Evolutionary conservation across 139 green algal species (phyloP).

Genomic region (Microglena sp.): DNA sequence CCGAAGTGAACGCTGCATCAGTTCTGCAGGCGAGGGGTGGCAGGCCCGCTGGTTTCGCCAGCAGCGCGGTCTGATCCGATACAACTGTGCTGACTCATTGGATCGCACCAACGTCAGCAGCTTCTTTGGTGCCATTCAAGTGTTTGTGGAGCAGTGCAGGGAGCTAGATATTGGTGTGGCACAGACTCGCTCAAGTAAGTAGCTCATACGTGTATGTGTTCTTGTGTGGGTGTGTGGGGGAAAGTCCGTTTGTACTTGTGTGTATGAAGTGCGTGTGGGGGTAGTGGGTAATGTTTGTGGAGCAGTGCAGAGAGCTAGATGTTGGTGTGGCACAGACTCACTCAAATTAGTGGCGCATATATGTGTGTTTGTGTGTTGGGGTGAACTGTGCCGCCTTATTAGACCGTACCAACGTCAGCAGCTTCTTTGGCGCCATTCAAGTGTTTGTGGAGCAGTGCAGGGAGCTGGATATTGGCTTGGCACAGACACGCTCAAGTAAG

Average conservation of each 20-base stretch:
- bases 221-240: not conserved
- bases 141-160: slow-evolving; percentile 54
- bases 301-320: slow-evolving; percentile 58
- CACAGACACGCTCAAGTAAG: too few species aligned
- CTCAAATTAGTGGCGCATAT: slow-evolving; percentile 1
- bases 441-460: slow-evolving; percentile 52
- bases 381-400: slow-evolving; percentile 89
- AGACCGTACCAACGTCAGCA: slow-evolving; percentile 89
- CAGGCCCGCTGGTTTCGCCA: slow-evolving; percentile 40
- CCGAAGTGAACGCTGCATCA: slow-evolving; percentile 1
- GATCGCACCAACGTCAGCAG: slow-evolving; percentile 92
- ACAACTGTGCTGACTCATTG: slow-evolving; percentile 96
- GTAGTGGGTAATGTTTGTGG: slow-evolving; percentile 51
- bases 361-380: slow-evolving; percentile 1
- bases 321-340: slow-evolving; percentile 24
- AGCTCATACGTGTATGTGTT: not conserved
- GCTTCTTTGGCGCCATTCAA: slow-evolving; percentile 75
- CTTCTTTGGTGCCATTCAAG: slow-evolving; percentile 22
- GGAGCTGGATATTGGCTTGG: slow-evolving; percentile 50
- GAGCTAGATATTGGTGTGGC: slow-evolving; percentile 52
- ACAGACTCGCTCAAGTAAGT: slow-evolving; percentile 1
- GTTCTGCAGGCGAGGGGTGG: slow-evolving; percentile 29
- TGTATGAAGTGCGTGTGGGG: too few species aligned
- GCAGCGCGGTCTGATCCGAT: slow-evolving; percentile 44
- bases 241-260: too few species aligned